Base-by-base conservation (phyloP, 352 stramenopile genomes). In the Globisporangium okanoganense region DNA sequence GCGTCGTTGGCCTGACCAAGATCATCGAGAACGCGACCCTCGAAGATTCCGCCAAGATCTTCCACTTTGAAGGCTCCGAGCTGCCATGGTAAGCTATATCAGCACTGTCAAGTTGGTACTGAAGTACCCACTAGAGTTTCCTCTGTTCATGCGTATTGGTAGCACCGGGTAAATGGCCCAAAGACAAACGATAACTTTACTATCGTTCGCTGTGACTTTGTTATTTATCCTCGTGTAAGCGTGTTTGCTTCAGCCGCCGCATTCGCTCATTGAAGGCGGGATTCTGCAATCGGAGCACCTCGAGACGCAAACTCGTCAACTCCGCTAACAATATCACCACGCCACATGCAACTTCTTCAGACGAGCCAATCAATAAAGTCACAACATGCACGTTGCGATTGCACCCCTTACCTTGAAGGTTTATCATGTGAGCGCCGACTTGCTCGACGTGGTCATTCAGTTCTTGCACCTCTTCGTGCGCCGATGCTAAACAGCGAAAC, bases 1-100 rank as follows among this genome's bases (percentile, higher is more conserved):
- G 78, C 52, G 80, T 84, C 22, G 69, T 38, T 3, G 65, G 72
- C 12, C 55, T 92, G 58, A 72, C 76, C 50, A 75, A 72, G 55
- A 77, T 88, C 59, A 78, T 92, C 27, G 71, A 72, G 2, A 69
- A 72, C 22, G 77, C 76, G 25, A 83, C 72, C 27, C 58, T 85
- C 22, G 74, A 75, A 18, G 78, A 92, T 56, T 72, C 72, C 27
- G 68, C 75, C 65, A 67, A 78, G 61, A 72, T 90, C 36, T 75
- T 70, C 29, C 77, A 86, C 64, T 82, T 73, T 43, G 64, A 85
- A 52, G 78, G 79, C 24, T 58, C 79, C 24, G 64, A 73, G 2
- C 54, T 89, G 43, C 74, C 82, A n/a, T 89, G 79, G 82, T 91
- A 79, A 62, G 22, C 12, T 16, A 10, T 12, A 35, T 52, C 45